Evolutionary conservation across 306 rosid genomes (phyloP), one percentile per base, ranked within the genome.

Genomic region (Cicer cuneatum): DNA sequence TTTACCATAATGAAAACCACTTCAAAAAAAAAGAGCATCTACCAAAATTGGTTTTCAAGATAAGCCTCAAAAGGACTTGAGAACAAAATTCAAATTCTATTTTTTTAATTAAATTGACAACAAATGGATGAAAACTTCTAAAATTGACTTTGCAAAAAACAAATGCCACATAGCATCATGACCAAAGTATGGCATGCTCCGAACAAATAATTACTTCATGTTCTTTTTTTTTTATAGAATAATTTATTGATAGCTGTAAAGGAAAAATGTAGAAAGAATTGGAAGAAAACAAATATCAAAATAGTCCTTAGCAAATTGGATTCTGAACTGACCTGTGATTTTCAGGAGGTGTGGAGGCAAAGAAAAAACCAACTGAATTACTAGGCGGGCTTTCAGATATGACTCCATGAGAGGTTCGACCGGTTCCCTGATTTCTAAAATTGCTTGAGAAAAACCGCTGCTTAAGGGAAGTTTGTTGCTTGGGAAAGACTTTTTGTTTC

Each of bases 381-480:
- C 95, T 90, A 45, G 98, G 98, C 2, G 99, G 98, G 78, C 98
- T 94, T 84, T 90, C 99, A 61, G 97, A 88, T 79, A 94, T 66
- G 71, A 85, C 80, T 79, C 99, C 97, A 10, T 72, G 80, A 82
- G 90, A 75, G 81, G 81, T 87, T 24, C 92, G 86, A 68, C 84
- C 83, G 48, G 85, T 74, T 79, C 97, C 99, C 41, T 90, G 89
- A 82, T 90, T 89, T 85, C 92, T 90, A 67, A 82, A 84, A 77
- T 86, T 94, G 81, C 88, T 85, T 11, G 95, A 92, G 89, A 92
- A 94, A 84, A 94, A 90, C 33, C 96, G 86, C 82, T 94, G 97
- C 70, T 80, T 85, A 77, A 75, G 88, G 66, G 93, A 86, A 48
- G 89, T 77, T 60, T 84, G 95, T 47, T 89, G 92, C 80, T 89